Evolutionary conservation across 2,329 filamentous ascomycete genomes (phyloP).

Genomic region (Mycosphaerelloides madeirae): DNA sequence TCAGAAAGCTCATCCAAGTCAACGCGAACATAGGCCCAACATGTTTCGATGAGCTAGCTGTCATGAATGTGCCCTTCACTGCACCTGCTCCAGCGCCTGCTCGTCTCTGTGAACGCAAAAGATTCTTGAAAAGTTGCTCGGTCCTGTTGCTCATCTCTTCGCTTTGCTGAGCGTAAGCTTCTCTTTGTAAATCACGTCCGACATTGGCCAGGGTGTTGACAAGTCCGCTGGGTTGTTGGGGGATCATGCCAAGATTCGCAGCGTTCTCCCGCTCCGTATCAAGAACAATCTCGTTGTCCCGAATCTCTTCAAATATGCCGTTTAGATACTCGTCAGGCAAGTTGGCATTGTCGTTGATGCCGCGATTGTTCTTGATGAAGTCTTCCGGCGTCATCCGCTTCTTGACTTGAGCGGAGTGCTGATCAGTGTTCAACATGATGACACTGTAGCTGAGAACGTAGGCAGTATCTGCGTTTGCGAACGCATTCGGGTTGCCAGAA

Average conservation of each 20-base stretch:
- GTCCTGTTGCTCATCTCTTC: slow-evolving; percentile 84
- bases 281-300: slow-evolving; percentile 85
- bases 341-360: slow-evolving; percentile 95
- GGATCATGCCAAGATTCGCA: slow-evolving; percentile 65
- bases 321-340: slow-evolving; percentile 87
- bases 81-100: slow-evolving; percentile 49
- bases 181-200: slow-evolving; percentile 82
- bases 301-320: slow-evolving; percentile 89
- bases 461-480: slow-evolving; percentile 95
- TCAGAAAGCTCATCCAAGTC: slow-evolving; percentile 99
- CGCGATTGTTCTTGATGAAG: slow-evolving; percentile 98
- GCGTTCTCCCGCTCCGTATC: slow-evolving; percentile 87
- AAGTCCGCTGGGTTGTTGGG: slow-evolving; percentile 46
- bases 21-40: slow-evolving; percentile 98
- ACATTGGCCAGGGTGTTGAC: slow-evolving; percentile 75
- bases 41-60: slow-evolving; percentile 88
- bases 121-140: slow-evolving; percentile 84
- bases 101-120: slow-evolving; percentile 82
- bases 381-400: slow-evolving; percentile 92
- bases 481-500: slow-evolving; percentile 90
- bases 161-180: slow-evolving; percentile 90
- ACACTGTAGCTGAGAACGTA: slow-evolving; percentile 96
- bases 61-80: slow-evolving; percentile 72
- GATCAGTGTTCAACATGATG: slow-evolving; percentile 92
- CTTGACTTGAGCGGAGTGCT: slow-evolving; percentile 83